These are phyloP conservation scores for Berkeleyomyces rouxiae DNA, from an alignment of 2,329 filamentous ascomycete genomes.

Conservation along the genomic window DNA sequence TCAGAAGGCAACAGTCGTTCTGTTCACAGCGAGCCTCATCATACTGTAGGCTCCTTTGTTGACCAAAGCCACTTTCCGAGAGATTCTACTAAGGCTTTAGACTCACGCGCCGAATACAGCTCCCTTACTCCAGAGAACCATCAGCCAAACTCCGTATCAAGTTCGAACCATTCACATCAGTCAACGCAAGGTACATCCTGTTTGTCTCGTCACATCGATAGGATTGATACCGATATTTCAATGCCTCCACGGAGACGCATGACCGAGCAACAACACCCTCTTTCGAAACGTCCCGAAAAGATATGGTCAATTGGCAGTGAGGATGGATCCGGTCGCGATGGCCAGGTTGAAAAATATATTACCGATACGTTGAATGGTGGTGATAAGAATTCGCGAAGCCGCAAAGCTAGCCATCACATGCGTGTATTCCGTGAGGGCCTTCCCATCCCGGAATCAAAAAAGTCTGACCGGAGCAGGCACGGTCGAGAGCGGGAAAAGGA, in stretches of 20 bases:
- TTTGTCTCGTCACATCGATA: background rate
- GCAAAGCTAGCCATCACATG: conserved; percentile 50
- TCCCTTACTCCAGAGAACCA: background rate
- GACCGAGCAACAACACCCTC: conserved; percentile 3
- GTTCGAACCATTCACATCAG: background rate
- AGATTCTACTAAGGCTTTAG: conserved; percentile 7
- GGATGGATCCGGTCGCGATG: conserved; percentile 28
- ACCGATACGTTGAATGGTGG: conserved; percentile 42
- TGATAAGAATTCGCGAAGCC: conserved; percentile 45
- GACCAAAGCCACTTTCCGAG: conserved; percentile 4
- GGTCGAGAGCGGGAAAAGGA: conserved; percentile 8
- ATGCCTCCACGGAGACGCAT: background rate
- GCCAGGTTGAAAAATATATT: conserved; percentile 48
- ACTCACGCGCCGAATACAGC: conserved; percentile 2
- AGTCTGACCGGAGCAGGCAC: conserved; percentile 26
- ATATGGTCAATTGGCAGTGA: conserved; percentile 44
- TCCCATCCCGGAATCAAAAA: conserved; percentile 38
- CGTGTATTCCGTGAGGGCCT: conserved; percentile 51
- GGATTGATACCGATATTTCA: background rate
- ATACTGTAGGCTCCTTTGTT: conserved; percentile 2
- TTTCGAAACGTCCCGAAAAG: conserved; percentile 33
- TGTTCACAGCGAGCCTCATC: background rate
- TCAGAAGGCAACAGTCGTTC: conserved; percentile 4
- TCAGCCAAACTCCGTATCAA: background rate
- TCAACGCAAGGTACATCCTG: background rate